Evolutionary conservation across 192 early-diverging fungal genomes (phyloP), one percentile per base, ranked within the genome.

Genomic region (Backusella macrospora): DNA sequence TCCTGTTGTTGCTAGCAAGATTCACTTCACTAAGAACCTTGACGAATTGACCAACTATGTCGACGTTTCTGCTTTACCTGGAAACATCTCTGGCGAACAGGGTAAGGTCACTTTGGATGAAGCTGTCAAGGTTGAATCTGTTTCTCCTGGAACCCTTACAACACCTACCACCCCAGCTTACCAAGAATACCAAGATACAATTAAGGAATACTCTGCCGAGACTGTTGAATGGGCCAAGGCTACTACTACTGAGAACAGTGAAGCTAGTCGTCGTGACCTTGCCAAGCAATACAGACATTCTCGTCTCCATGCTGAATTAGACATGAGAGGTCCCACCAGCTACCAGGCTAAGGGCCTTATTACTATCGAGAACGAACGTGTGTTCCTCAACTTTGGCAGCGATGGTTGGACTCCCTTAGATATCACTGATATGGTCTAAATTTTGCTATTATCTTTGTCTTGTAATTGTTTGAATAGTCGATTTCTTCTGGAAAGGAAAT

Each of bases 1-100:
- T 74, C 94, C 96, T 26, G 93, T 97, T n/a, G 96, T 98, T 9
- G 95, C 91, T 38, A 81, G 85, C 62, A 98, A 98, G 80, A 89
- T 98, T 68, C 83, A 88, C 23, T 97, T 98, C 74, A 87, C 90
- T 5, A 85, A 88, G 7, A 80, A 71, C 40, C 52, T 84, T 12
- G 83, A 91, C 16, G 91, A 94, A 29, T 70, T 96, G 38, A 74
- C 76, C 16, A 76, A 87, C 21, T 90, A 85, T 44, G 90, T 97
- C 64, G 84, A 84, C 13, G 78, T 82, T 5, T 81, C 83, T 29
- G 70, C 87, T 65, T 70, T 97, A 23, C 89, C 91, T n/a, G 63
- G 73, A 7, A 81, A 72, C 40, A 81, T 90, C 15, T 90, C 90
- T 43, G 95, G 94, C 42, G 71, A 62, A 6, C 18, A 15, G 0